These are phyloP conservation scores for Ceratopteris richardii DNA, from an alignment of 75 land plant species.

Conservation along the genomic window DNA sequence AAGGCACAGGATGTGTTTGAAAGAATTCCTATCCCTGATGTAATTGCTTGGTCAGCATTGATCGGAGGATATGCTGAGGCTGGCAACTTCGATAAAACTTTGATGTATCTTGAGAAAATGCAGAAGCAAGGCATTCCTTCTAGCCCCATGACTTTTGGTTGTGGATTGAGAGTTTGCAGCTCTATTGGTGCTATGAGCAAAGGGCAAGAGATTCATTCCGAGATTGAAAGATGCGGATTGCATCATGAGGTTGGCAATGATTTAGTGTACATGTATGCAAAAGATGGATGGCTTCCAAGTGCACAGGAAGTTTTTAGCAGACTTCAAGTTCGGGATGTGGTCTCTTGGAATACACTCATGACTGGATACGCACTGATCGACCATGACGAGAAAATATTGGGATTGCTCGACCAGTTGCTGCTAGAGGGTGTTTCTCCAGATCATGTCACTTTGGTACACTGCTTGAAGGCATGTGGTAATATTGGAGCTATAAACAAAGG, in stretches of 20 bases:
- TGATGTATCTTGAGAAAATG: conserved; percentile 4
- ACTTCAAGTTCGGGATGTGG: neutral
- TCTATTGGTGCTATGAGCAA: conserved; percentile 6
- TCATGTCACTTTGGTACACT: conserved; percentile 18
- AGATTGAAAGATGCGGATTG: conserved; percentile 9
- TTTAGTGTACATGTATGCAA: conserved; percentile 25
- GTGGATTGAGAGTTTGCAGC: conserved; percentile 14
- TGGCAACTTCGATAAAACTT: neutral
- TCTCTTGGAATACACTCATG: conserved; percentile 22
- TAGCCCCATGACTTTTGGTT: conserved; percentile 1
- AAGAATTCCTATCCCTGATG: conserved; percentile 10
- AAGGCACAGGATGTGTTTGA: conserved; percentile 26
- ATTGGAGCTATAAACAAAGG: conserved; percentile 3
- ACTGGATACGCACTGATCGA: conserved; percentile 27
- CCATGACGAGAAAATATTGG: conserved; percentile 7
- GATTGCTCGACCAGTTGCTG: conserved; percentile 12
- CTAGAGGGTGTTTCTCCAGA: conserved; percentile 22
- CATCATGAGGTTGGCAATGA: conserved; percentile 11
- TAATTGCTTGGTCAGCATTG: conserved; percentile 37
- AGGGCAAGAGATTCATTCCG: conserved; percentile 34
- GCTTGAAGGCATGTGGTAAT: conserved; percentile 10
- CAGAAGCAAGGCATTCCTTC: conserved; percentile 1
- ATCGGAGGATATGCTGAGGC: conserved; percentile 20
- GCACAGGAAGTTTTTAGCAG: conserved; percentile 12
- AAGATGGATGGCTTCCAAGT: conserved; percentile 20